A percentile compares a stretch with the other conserved stretches of the same genome.
Conservation (phyloP, 352 stramenopile genomes). For the Globisporangium paroecandrum region DNA sequence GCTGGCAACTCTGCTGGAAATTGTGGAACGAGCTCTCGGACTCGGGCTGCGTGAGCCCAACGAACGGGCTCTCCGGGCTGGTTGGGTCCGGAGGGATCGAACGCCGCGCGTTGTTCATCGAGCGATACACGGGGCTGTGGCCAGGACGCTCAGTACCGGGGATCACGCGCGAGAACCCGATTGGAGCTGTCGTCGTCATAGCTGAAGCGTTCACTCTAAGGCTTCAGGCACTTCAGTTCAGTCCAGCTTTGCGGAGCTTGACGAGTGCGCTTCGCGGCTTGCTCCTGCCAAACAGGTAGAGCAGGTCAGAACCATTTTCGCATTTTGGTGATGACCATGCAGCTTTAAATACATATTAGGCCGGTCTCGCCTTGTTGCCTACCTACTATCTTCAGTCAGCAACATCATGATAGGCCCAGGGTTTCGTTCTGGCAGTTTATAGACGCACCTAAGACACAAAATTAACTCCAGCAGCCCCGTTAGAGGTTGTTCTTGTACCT, state of each 20-base stretch:
- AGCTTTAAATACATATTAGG: not conserved
- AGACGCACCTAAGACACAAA: not conserved
- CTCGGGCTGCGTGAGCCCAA: constrained; percentile 35
- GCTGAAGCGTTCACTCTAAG: not conserved
- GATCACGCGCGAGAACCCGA: constrained; percentile 44
- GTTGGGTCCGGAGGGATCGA: constrained; percentile 30
- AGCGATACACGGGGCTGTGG: constrained; percentile 46
- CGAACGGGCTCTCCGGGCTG: constrained; percentile 33
- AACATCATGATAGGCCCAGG: not conserved
- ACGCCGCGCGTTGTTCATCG: constrained; percentile 22
- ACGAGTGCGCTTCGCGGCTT: not conserved
- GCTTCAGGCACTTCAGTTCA: not conserved
- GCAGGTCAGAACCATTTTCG: not conserved
- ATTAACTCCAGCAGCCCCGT: not conserved
- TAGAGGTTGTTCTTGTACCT: not conserved
- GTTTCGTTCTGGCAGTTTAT: not conserved
- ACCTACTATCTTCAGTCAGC: not conserved
- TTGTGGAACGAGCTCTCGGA: constrained; percentile 47
- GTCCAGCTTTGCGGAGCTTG: not conserved
- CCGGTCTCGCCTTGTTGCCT: not conserved
- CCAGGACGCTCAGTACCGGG: constrained; percentile 37
- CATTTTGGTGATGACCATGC: not conserved
- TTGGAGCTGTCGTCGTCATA: constrained; percentile 34
- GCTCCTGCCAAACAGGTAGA: not conserved
- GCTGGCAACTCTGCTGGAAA: constrained; percentile 31